These are phyloP conservation scores for Ganoderma resinaceum DNA, from an alignment of 1,284 basidiomycete genomes.

Conservation along the genomic window DNA sequence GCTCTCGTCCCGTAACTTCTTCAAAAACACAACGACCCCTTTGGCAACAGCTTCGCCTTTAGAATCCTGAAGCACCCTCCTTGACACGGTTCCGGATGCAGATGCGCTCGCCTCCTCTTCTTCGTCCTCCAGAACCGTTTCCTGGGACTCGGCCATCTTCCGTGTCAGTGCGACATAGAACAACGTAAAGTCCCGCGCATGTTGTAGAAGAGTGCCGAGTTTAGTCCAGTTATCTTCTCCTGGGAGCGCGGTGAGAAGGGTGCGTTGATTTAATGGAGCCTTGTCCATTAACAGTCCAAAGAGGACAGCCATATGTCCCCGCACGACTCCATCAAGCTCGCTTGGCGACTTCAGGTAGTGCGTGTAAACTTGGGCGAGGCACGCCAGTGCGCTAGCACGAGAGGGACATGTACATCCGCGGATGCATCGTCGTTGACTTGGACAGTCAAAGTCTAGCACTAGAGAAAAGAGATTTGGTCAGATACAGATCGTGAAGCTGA, in stretches of 20 bases:
- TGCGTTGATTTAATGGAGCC: constrained; percentile 49
- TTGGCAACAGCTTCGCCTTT: constrained; percentile 53
- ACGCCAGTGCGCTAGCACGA: constrained; percentile 50
- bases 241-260: constrained; percentile 54
- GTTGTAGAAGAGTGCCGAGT: constrained; percentile 54
- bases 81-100: constrained; percentile 20
- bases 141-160: constrained; percentile 38
- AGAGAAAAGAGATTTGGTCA: constrained; percentile 9
- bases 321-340: constrained; percentile 53
- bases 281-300: constrained; percentile 72
- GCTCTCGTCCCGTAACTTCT: constrained; percentile 38
- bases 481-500: background rate
- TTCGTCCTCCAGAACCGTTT: constrained; percentile 35
- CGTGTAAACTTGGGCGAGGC: constrained; percentile 52
- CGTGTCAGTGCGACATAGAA: constrained; percentile 55
- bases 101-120: constrained; percentile 35
- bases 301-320: constrained; percentile 74
- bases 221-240: constrained; percentile 43
- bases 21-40: constrained; percentile 59
- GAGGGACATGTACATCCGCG: constrained; percentile 55
- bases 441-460: constrained; percentile 60
- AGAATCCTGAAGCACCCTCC: constrained; percentile 39
- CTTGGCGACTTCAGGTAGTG: constrained; percentile 39
- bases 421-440: constrained; percentile 52
- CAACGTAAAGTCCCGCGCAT: constrained; percentile 63